Conservation (phyloP, 1,284 basidiomycete species). For the Termitomyces sp. region DNA sequence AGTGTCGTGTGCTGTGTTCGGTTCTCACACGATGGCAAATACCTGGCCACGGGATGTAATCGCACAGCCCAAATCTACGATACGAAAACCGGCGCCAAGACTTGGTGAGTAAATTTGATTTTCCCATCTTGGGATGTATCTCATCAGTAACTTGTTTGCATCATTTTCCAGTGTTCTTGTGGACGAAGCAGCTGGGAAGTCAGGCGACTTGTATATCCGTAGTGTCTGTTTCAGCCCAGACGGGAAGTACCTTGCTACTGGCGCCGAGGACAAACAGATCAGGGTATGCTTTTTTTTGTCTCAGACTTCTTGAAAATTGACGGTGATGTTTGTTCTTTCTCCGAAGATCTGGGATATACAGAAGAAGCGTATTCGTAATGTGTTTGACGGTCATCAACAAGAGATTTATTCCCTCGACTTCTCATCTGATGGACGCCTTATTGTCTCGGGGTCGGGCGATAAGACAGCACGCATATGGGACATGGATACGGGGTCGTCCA, state of each 20-base stretch:
- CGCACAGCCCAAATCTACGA: slow-evolving; percentile 88
- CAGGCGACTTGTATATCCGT: slow-evolving; percentile 78
- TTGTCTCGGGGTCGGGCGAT: slow-evolving; percentile 89
- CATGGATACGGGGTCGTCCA: slow-evolving; percentile 58
- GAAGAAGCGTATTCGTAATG: slow-evolving; percentile 63
- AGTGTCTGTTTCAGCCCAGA: slow-evolving; percentile 84
- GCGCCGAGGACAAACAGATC: slow-evolving; percentile 81
- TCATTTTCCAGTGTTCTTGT: slow-evolving; percentile 51
- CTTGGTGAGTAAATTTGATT: slow-evolving; percentile 48
- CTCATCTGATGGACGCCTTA: slow-evolving; percentile 72
- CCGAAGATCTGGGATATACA: slow-evolving; percentile 82
- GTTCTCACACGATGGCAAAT: slow-evolving; percentile 87
- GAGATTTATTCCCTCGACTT: slow-evolving; percentile 93
- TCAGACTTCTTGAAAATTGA: background rate
- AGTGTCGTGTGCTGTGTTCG: slow-evolving; percentile 91
- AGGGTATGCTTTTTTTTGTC: slow-evolving; percentile 45
- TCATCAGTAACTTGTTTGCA: slow-evolving; percentile 1
- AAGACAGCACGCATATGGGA: slow-evolving; percentile 90
- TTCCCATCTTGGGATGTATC: background rate
- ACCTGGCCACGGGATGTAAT: slow-evolving; percentile 88
- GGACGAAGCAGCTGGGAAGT: slow-evolving; percentile 61
- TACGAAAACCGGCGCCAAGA: slow-evolving; percentile 78
- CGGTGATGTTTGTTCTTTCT: slow-evolving; percentile 3
- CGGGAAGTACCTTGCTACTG: slow-evolving; percentile 76
- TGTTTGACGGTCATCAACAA: slow-evolving; percentile 83